Base-by-base conservation (phyloP, 2,329 filamentous ascomycete genomes). In the Sphaceloma murrayae region DNA sequence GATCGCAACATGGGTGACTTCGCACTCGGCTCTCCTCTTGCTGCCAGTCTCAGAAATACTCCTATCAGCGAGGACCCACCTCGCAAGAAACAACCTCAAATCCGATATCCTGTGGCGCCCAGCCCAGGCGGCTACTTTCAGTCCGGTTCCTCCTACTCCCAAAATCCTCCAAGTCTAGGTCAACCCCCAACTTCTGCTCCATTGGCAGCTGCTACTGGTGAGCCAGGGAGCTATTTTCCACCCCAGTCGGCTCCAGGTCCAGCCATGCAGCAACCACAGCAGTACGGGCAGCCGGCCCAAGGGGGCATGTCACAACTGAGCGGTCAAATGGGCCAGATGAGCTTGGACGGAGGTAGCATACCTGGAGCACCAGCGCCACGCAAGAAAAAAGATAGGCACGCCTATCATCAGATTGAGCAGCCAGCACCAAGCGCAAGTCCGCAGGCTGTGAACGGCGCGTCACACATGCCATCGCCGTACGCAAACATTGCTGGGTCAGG, bases 381-480 rank as follows among this genome's bases (percentile, higher is more conserved):
- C 63, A 85, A 88, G 72, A 96, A 94, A 77, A 95, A 94, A 73
- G 83, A 95, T 61, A 78, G 86, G 48, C 89, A 96, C 65, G 89
- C 88, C 51, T 84, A 94, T 63, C 89, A 96, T 62, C 81, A 78
- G 29, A 77, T 96, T 43, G 85, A 89, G 52, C 77, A 83, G 16
- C 72, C 80, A 9, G 71, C 71, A 4, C 77, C 78, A 39, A 78
- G 77, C 24, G 77, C 78, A 39, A 78, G 77, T 26, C 77, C 80
- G 4, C 78, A 82, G 56, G 67, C 77, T 8, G 84, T 83, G 65
- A 80, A 81, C 58, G 80, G 77, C 49, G 76, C 80, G 57, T 77
- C 78, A 1, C 70, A 74, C 17, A 67, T 69, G 8, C 75, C 71
- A 21, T 70, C 70, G 7, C 69, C 74, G 6, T 64, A 80, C 54